These are phyloP conservation scores for Spergularia azorica DNA, from an alignment of 179 eudicot genomes.

Conservation along the genomic window DNA sequence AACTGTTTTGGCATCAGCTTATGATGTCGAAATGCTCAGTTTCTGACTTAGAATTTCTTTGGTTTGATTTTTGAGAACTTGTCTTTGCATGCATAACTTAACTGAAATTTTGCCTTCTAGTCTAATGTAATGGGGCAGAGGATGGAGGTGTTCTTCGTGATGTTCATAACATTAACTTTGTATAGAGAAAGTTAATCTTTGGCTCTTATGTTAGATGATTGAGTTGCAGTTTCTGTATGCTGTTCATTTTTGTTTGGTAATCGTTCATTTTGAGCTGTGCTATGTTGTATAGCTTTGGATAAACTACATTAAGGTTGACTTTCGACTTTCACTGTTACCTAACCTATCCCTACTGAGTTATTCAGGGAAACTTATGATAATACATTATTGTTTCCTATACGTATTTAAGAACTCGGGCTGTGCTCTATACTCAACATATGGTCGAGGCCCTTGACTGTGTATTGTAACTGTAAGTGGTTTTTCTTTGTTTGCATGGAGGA, in stretches of 20 bases:
- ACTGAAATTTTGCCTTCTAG: background rate
- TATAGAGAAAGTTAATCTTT: background rate
- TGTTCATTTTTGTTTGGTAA: background rate
- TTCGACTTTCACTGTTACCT: background rate
- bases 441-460: background rate
- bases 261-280: background rate
- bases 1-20: background rate
- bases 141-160: background rate
- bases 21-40: background rate
- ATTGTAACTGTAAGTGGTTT: background rate
- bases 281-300: background rate
- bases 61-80: background rate
- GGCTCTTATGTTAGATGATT: background rate
- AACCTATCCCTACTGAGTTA: too few species aligned
- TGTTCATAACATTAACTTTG: background rate
- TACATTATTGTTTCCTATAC: background rate
- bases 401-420: background rate
- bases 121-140: slow-evolving; percentile 4
- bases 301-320: background rate
- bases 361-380: background rate
- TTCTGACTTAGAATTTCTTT: background rate
- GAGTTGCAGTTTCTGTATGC: background rate
- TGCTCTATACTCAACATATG: background rate
- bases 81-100: background rate
- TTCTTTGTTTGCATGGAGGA: background rate